Evolutionary conservation across 495 filamentous ascomycete genomes (phyloP), one percentile per base, ranked within the genome.

Genomic region (Aspergillus indologenus): DNA sequence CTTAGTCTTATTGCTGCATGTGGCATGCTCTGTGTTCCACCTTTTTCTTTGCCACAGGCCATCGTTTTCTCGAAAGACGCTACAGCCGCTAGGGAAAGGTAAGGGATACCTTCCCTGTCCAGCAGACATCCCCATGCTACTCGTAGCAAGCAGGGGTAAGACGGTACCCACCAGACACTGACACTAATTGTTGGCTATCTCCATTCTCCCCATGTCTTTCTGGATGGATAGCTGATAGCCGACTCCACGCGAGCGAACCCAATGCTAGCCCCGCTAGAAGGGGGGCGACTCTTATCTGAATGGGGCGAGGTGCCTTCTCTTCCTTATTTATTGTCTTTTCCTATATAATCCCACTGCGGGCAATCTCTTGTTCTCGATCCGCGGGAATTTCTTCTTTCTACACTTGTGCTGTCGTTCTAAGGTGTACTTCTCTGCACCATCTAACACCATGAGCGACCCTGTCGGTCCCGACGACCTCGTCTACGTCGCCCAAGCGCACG

Each of bases 401-500:
- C 52, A 15, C 43, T 40, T 17, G 15, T 54, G 18, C 12, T 11
- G 34, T 6, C 34, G 4, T 40, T 21, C 7, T 40, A 17, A 8
- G 52, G 29, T 40, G 52, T 23, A 29, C 29, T 40, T 15, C 52
- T 17, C 21, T 40, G 34, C 23, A 19, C 9, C 40, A 53, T 40
- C 34, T 15, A 11, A 15, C 23, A 51, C 51, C 20, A 62, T 62
- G 60, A 62, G 55, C 49, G 49, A 48, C 31, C 50, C 59, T 21
- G 45, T 58, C 21, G 55, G 52, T 7, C 51, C 58, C 14, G 43
- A 50, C 24, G 59, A 61, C 15, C 44, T 57, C 21, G 59, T 61
- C 21, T 48, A 50, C 17, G 53, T 61, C 8, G 45, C 59, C 23
- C 53, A 56, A n/a, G 59, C 53, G 17, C 59, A 61, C 20, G 45